Percentiles rank a stretch among this genome's conserved stretches.
These are phyloP conservation scores for Venturia aucupariae DNA, from an alignment of 2,329 filamentous ascomycete species.

Conservation along the genomic window DNA sequence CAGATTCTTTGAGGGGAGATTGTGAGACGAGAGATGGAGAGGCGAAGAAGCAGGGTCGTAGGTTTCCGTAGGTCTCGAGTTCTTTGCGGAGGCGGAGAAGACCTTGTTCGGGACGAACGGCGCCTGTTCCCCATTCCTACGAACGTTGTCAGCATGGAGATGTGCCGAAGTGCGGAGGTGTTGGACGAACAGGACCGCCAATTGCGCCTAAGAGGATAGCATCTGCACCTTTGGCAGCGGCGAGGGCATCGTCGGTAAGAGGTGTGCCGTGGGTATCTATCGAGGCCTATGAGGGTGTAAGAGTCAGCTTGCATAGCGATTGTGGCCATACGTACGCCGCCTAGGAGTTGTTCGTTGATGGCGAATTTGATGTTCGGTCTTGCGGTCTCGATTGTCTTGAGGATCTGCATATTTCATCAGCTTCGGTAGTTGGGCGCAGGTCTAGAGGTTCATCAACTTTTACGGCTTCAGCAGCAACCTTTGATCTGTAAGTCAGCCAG, in stretches of 20 bases:
- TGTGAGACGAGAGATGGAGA: conserved; percentile 73
- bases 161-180: not conserved
- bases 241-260: conserved; percentile 73
- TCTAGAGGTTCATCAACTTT: conserved; percentile 49
- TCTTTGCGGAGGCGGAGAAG: conserved; percentile 87
- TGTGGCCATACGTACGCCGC: conserved; percentile 59
- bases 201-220: conserved; percentile 89
- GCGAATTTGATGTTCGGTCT: conserved; percentile 72
- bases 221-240: conserved; percentile 74
- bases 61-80: conserved; percentile 88
- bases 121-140: conserved; percentile 81
- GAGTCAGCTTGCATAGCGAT: not conserved
- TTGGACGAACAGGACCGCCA: conserved; percentile 62
- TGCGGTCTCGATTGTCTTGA: conserved; percentile 67
- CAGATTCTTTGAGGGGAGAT: conserved; percentile 77
- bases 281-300: conserved; percentile 53
- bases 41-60: conserved; percentile 92
- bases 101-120: conserved; percentile 85
- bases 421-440: not conserved
- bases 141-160: conserved; percentile 20
- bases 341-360: conserved; percentile 80
- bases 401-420: conserved; percentile 44
- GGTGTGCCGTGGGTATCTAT: conserved; percentile 74
- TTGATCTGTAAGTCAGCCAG: conserved; percentile 16
- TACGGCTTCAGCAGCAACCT: conserved; percentile 76